phyloP scores from a whole-genome alignment of 2,329 filamentous ascomycete species.

The Sporothrix mexicana region DNA sequence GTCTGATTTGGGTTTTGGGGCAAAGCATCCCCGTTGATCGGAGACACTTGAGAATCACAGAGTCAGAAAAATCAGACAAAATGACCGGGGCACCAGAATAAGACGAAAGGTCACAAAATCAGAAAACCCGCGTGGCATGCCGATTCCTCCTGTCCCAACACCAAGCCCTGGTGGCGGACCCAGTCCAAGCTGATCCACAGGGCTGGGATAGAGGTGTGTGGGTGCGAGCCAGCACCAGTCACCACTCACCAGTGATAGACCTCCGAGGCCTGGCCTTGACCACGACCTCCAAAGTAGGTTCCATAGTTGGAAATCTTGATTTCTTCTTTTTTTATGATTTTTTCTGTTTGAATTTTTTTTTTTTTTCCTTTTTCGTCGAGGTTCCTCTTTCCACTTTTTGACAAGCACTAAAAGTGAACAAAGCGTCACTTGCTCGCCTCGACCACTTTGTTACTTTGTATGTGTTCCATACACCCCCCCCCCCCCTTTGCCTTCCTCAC shows the following conservation, averaged over 20 bases:
- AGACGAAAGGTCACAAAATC: not conserved
- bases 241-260: not conserved
- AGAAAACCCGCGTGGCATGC: slow-evolving; percentile 23
- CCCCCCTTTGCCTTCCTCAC: not conserved
- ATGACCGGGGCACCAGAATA: not conserved
- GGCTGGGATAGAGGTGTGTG: slow-evolving; percentile 30
- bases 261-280: slow-evolving; percentile 11
- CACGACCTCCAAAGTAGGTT: not conserved
- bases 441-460: too few species aligned
- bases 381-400: not conserved
- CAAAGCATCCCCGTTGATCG: slow-evolving; percentile 29
- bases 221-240: not conserved
- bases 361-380: slow-evolving; percentile 10
- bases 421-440: slow-evolving; percentile 17
- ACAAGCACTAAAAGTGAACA: slow-evolving; percentile 8
- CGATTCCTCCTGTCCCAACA: slow-evolving; percentile 18
- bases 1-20: slow-evolving; percentile 28
- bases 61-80: not conserved
- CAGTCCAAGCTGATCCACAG: slow-evolving; percentile 29
- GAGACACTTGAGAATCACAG: slow-evolving; percentile 17
- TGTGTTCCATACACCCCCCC: not conserved
- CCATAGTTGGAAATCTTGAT: not conserved
- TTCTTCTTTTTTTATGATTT: not conserved
- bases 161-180: not conserved
- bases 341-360: not conserved